Percentiles rank a stretch among this genome's conserved stretches.
Evolutionary conservation across 1,139 yeast genomes (phyloP).

Genomic region (Taphrina populina): DNA sequence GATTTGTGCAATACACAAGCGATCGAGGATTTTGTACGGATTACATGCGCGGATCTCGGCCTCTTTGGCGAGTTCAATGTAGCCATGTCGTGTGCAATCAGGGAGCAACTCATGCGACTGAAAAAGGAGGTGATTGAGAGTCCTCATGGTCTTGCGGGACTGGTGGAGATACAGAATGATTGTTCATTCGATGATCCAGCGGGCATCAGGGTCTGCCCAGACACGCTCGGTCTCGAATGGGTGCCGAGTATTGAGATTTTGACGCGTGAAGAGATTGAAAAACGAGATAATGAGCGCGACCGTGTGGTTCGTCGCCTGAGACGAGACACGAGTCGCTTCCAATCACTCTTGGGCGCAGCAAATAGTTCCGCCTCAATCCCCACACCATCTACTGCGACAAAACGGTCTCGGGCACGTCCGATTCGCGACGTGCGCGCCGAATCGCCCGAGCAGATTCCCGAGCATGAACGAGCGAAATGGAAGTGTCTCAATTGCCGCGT

Average conservation of each 20-base stretch:
- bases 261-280: slow-evolving; percentile 90
- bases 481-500: slow-evolving; percentile 35
- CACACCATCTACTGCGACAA: slow-evolving; percentile 10
- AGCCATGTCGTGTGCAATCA: slow-evolving; percentile 82
- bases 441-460: slow-evolving; percentile 17
- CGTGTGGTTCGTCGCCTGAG: slow-evolving; percentile 86
- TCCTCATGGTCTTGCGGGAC: slow-evolving; percentile 48
- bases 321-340: slow-evolving; percentile 75
- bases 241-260: slow-evolving; percentile 82
- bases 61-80: slow-evolving; percentile 81
- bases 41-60: slow-evolving; percentile 82
- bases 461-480: slow-evolving; percentile 37
- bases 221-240: slow-evolving; percentile 71
- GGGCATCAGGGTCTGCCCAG: slow-evolving; percentile 64
- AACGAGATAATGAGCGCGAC: slow-evolving; percentile 91
- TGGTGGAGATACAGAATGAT: slow-evolving; percentile 55
- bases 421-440: slow-evolving; percentile 32
- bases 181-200: slow-evolving; percentile 62
- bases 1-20: slow-evolving; percentile 64
- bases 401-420: slow-evolving; percentile 29
- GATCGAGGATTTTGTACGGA: slow-evolving; percentile 80
- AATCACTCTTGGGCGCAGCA: slow-evolving; percentile 42
- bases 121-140: slow-evolving; percentile 89
- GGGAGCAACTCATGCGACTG: slow-evolving; percentile 72
- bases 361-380: slow-evolving; percentile 19